Evolutionary conservation across 371 early-diverging fungal genomes (phyloP).

Genomic region (Funneliformis caledonium): DNA sequence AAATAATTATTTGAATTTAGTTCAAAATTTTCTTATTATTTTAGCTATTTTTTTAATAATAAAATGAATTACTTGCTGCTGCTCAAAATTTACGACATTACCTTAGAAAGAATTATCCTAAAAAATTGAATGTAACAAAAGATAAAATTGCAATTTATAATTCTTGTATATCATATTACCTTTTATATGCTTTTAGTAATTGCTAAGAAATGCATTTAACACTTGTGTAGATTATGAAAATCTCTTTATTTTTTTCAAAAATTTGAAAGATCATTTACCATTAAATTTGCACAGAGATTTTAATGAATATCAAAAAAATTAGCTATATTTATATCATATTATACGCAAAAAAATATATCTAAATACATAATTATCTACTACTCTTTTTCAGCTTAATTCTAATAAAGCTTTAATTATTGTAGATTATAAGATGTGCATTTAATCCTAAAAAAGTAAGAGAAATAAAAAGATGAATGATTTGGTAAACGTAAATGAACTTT

Average conservation of each 20-base stretch:
- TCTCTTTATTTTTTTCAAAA: not conserved
- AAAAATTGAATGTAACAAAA: not conserved
- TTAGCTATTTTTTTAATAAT: not conserved
- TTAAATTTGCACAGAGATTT: not conserved
- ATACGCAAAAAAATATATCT: not conserved
- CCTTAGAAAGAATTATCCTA: not conserved
- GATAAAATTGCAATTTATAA: not conserved
- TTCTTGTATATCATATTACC: slow-evolving; percentile 1
- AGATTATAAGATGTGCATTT: not conserved
- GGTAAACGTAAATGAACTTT: not conserved
- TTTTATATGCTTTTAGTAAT: not conserved
- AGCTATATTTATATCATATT: not conserved
- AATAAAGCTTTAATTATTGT: not conserved
- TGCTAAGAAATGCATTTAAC: not conserved
- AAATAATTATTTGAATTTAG: too few relatives aligned
- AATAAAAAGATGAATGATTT: not conserved
- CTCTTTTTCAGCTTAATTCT: not conserved
- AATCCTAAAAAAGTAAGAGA: not conserved
- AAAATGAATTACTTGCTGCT: not conserved
- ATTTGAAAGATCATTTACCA: not conserved
- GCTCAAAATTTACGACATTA: not conserved
- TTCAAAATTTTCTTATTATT: not conserved
- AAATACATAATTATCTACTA: not conserved
- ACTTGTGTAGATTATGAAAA: not conserved
- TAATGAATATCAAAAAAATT: slow-evolving; percentile 7